Base-by-base conservation (phyloP, 1,284 basidiomycete species). In the Apiotrichum sp. region DNA sequence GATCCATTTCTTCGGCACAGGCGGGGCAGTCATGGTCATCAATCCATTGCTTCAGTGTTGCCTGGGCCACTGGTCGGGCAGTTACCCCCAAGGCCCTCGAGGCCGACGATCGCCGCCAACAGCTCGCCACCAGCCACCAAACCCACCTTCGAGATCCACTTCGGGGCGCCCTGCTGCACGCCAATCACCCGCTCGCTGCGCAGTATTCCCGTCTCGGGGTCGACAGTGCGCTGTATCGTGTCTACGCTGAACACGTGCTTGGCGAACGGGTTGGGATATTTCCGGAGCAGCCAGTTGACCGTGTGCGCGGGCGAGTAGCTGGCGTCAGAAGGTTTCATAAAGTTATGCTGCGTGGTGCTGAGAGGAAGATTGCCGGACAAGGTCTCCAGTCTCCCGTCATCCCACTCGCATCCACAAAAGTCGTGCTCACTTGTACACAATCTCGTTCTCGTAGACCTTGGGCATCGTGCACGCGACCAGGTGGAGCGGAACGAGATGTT, bases 201-300 rank as follows among this genome's bases (percentile, higher is more conserved):
- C 65, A 97, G 84, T 57, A 93, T 81, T 33, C 92, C 93, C 11
- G 90, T 91, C 50, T 80, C 73, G 22, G 88, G 83, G 76, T 96
- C 87, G 35, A 96, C 81, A 8, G 85, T 81, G 59, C 91, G 85
- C 74, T 89, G 86, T 52, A 96, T 64, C 22, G 92, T 90, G 75
- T 97, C 93, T 66, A 97, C 84, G 60, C 87, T 89, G 64, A 89
- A 81, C 63, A 97, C 93, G 75, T 97, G 93, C 7, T 88, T 84
- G 69, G 92, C 91, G 68, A 88, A 86, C 47, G 90, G 88, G 73
- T 96, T 96, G 47, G 93, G 93, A 75, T 97, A 97, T 80, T 97
- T 97, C 66, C 89, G 87, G 86, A 89, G 90, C 80, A 93, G 87
- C 65, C 87, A 87, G 71, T 86, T 86, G 64, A 91, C 83, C 64